Percentiles rank a stretch among this genome's conserved stretches.
These are phyloP conservation scores for Lipomyces mesembrius DNA, from an alignment of 805 yeast genomes.

Conservation along the genomic window DNA sequence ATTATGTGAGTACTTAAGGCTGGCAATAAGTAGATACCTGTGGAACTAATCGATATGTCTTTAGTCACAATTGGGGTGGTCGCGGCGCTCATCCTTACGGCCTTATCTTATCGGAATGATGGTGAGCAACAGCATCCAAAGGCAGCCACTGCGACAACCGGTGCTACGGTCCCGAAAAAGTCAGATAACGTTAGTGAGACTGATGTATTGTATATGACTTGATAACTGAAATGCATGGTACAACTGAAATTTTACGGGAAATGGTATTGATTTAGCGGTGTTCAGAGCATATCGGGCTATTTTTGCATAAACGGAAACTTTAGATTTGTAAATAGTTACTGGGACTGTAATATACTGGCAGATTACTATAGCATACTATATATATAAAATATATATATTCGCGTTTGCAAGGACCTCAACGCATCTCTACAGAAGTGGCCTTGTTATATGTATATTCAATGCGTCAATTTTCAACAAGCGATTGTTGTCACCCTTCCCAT, in stretches of 20 bases:
- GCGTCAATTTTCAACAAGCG: too few species aligned
- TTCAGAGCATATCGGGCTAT: not conserved
- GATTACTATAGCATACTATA: not conserved
- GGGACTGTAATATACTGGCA: not conserved
- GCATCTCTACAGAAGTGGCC: too few species aligned
- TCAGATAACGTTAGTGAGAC: slow-evolving; percentile 8
- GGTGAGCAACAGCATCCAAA: slow-evolving; percentile 14
- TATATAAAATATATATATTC: too few species aligned
- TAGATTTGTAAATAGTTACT: not conserved
- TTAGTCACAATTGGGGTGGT: slow-evolving; percentile 33
- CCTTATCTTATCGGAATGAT: slow-evolving; percentile 24
- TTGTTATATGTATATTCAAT: too few species aligned
- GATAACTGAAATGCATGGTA: not conserved
- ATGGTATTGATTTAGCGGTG: not conserved
- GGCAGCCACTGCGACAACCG: slow-evolving; percentile 8
- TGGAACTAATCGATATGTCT: not conserved
- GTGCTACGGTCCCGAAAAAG: slow-evolving; percentile 9
- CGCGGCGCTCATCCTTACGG: slow-evolving; percentile 28
- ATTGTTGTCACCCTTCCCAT: too few species aligned
- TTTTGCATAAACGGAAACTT: not conserved
- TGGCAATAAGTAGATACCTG: not conserved
- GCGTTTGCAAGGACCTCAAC: too few species aligned
- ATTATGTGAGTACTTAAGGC: slow-evolving; percentile 46
- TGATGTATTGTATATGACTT: not conserved
- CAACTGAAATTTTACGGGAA: not conserved